Percentiles rank a stretch among this genome's conserved stretches.
These are phyloP conservation scores for Senecio squalidus DNA, from an alignment of 140 eudicot genomes.

Conservation along the genomic window DNA sequence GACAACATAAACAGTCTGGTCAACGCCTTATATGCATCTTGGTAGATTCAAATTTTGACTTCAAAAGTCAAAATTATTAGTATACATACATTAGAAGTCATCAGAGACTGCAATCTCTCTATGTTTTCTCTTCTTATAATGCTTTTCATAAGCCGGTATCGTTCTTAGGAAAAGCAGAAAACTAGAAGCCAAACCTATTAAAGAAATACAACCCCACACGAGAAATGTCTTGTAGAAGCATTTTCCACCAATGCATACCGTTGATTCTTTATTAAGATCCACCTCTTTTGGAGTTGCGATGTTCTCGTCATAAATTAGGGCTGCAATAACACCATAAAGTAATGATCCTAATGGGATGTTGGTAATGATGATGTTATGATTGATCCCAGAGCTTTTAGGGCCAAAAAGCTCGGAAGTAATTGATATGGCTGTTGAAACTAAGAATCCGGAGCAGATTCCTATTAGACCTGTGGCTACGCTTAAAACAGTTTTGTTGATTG, in stretches of 20 bases:
- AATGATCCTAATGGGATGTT: slow-evolving; percentile 75
- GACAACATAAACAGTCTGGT: too few species aligned
- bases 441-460: slow-evolving; percentile 63
- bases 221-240: slow-evolving; percentile 52
- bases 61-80: too few species aligned
- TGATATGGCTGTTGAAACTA: slow-evolving; percentile 63
- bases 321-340: slow-evolving; percentile 56
- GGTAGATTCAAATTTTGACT: too few species aligned
- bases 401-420: slow-evolving; percentile 81
- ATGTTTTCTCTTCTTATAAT: slow-evolving; percentile 18
- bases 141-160: slow-evolving; percentile 36
- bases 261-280: slow-evolving; percentile 21
- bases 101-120: slow-evolving; percentile 12
- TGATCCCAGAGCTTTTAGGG: slow-evolving; percentile 57
- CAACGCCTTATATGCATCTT: too few species aligned
- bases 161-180: slow-evolving; percentile 51
- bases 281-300: slow-evolving; percentile 19
- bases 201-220: slow-evolving; percentile 49
- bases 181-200: slow-evolving; percentile 55
- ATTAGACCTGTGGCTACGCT: slow-evolving; percentile 42
- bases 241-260: slow-evolving; percentile 50
- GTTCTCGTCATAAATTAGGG: slow-evolving; percentile 42
- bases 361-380: slow-evolving; percentile 72
- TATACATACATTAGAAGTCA: not conserved
- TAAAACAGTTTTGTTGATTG: slow-evolving; percentile 25